Conservation (phyloP, 208 protist genomes). For the Hexamita inflata region DNA sequence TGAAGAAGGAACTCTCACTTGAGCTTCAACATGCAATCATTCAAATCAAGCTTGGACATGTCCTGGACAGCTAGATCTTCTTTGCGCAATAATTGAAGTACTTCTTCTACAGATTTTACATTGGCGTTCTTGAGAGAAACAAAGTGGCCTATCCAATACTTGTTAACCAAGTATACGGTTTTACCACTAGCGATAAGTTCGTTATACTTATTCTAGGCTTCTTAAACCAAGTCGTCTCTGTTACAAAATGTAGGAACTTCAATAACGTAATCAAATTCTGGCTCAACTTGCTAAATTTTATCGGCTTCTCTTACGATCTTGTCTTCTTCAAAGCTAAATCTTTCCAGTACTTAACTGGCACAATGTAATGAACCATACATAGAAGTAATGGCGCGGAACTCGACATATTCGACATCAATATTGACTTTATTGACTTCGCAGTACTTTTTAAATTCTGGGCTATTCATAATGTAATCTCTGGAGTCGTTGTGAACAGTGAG, state of each 20-base stretch:
- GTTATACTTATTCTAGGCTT: background rate
- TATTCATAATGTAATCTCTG: background rate
- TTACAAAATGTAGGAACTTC: background rate
- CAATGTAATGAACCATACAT: constrained; percentile 33
- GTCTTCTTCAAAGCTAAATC: background rate
- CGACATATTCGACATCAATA: constrained; percentile 1
- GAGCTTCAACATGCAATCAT: too few species aligned
- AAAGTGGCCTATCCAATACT: too few species aligned
- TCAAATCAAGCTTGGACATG: too few species aligned
- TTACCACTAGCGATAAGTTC: background rate
- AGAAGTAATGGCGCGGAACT: constrained; percentile 13
- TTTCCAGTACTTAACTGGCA: constrained; percentile 12
- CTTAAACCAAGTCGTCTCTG: constrained; percentile 4
- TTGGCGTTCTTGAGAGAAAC: too few species aligned
- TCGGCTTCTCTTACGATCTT: background rate
- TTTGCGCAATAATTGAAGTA: too few species aligned
- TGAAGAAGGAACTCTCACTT: too few species aligned
- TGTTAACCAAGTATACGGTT: too few species aligned
- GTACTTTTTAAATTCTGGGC: background rate
- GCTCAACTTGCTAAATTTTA: background rate
- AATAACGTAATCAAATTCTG: background rate
- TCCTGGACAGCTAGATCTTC: too few species aligned
- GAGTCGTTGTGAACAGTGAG: constrained; percentile 10
- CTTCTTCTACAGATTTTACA: too few species aligned
- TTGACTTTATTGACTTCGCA: background rate